Conservation (phyloP, 192 early-diverging fungal genomes). For the Mortierella claussenii region DNA sequence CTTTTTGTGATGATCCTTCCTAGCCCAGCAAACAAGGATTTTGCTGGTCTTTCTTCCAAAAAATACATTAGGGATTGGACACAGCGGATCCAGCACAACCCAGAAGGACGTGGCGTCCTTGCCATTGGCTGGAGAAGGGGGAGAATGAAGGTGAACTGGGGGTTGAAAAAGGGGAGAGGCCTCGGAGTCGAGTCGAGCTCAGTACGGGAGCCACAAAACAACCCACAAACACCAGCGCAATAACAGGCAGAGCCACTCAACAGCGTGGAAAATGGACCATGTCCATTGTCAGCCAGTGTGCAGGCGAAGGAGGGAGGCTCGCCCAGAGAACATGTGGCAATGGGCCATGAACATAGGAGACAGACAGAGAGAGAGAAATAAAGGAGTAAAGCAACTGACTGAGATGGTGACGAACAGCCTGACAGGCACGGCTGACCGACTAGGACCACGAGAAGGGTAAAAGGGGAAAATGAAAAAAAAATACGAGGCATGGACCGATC, state of each 20-base stretch:
- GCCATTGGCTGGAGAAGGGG: conserved; percentile 5
- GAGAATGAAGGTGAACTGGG: neutral
- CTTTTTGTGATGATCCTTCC: no score
- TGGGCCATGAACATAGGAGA: conserved; percentile 1
- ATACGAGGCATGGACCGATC: conserved; percentile 20
- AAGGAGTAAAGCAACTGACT: conserved; percentile 14
- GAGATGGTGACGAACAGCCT: neutral
- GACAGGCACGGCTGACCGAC: no score
- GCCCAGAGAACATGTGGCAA: conserved; percentile 16
- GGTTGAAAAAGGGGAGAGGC: conserved; percentile 20
- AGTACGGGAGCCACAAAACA: conserved; percentile 20
- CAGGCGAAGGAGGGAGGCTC: conserved; percentile 1
- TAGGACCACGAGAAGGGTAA: no score
- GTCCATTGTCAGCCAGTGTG: no score
- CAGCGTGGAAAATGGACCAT: no score
- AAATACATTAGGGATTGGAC: no score
- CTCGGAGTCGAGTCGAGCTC: no score
- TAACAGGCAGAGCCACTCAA: neutral
- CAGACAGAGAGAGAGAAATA: neutral
- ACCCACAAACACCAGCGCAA: conserved; percentile 5
- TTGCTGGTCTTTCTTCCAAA: no score
- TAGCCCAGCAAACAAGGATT: no score
- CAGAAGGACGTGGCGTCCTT: conserved; percentile 11
- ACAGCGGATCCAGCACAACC: no score
- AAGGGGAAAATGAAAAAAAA: no score